A percentile compares a stretch with the other conserved stretches of the same genome.
phyloP scores from a whole-genome alignment of 1,284 basidiomycete species.

The Pseudozyma flocculosa region DNA sequence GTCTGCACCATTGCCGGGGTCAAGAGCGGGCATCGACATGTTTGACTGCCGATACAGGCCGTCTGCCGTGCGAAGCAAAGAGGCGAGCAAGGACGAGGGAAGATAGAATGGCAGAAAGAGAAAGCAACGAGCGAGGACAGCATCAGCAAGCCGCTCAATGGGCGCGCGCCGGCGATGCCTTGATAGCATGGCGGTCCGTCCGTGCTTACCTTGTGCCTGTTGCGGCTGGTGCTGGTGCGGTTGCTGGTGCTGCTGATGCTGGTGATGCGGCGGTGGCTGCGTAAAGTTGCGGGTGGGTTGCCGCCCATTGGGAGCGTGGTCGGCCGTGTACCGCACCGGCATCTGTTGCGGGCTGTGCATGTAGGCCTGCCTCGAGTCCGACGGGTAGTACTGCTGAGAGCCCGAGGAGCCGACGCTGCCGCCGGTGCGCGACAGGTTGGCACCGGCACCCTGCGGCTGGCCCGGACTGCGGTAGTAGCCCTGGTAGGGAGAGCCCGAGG shows the following conservation, averaged over 20 bases:
- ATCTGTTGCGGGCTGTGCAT: neutral
- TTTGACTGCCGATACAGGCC: slow-evolving; percentile 47
- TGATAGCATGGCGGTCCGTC: no score
- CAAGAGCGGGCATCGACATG: slow-evolving; percentile 46
- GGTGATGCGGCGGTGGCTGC: neutral
- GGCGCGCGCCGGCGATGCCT: no score
- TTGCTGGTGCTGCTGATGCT: slow-evolving; percentile 5
- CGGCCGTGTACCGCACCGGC: neutral
- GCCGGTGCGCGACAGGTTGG: slow-evolving; percentile 13
- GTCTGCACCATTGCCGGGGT: slow-evolving; percentile 3
- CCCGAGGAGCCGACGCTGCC: slow-evolving; percentile 32
- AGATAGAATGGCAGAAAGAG: no score
- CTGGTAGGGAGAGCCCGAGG: neutral
- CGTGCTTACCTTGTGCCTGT: slow-evolving; percentile 8
- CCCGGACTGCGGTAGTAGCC: slow-evolving; percentile 1
- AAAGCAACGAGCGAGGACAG: no score
- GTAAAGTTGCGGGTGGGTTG: neutral
- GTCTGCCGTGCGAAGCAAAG: neutral
- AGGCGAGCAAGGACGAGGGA: neutral
- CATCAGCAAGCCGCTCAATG: no score
- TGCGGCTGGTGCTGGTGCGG: slow-evolving; percentile 14
- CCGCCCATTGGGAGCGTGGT: neutral
- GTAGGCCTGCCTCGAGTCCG: neutral
- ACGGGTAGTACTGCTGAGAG: slow-evolving; percentile 25
- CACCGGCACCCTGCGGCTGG: neutral